Percentiles rank a stretch among this genome's conserved stretches.
Conservation (phyloP, 305 asterid genomes). For the Fraxinus ornus region DNA sequence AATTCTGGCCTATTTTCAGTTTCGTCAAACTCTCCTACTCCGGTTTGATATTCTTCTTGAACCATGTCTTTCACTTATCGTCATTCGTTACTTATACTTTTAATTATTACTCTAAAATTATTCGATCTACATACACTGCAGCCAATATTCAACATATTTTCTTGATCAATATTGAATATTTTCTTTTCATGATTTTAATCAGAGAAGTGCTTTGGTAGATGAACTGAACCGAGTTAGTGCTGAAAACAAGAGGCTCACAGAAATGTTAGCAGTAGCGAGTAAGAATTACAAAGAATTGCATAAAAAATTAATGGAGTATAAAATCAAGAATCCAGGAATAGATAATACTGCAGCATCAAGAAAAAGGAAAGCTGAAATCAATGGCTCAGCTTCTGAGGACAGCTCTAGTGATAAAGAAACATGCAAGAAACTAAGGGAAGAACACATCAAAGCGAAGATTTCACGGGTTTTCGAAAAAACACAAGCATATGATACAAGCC, state of each 20-base stretch:
- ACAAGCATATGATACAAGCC: constrained; percentile 54
- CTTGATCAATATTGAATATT: constrained; percentile 1
- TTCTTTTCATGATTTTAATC: neutral
- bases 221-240: constrained; percentile 67
- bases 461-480: constrained; percentile 36
- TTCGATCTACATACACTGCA: neutral
- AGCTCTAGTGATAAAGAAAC: constrained; percentile 49
- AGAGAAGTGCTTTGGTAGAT: constrained; percentile 65
- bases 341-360: constrained; percentile 26
- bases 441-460: constrained; percentile 36
- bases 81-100: neutral
- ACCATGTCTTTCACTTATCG: neutral
- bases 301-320: constrained; percentile 41
- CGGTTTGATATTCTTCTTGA: neutral
- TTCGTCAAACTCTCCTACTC: too few species aligned
- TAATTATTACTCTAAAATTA: too few species aligned
- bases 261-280: constrained; percentile 50
- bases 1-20: too few species aligned
- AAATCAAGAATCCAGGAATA: constrained; percentile 37
- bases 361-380: constrained; percentile 48
- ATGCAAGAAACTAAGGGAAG: constrained; percentile 42
- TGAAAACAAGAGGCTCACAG: constrained; percentile 77
- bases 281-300: constrained; percentile 56
- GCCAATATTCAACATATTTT: constrained; percentile 15
- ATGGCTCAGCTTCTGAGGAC: constrained; percentile 29